Conservation (phyloP, 2,329 filamentous ascomycete genomes). For the Penicillium sp. region DNA sequence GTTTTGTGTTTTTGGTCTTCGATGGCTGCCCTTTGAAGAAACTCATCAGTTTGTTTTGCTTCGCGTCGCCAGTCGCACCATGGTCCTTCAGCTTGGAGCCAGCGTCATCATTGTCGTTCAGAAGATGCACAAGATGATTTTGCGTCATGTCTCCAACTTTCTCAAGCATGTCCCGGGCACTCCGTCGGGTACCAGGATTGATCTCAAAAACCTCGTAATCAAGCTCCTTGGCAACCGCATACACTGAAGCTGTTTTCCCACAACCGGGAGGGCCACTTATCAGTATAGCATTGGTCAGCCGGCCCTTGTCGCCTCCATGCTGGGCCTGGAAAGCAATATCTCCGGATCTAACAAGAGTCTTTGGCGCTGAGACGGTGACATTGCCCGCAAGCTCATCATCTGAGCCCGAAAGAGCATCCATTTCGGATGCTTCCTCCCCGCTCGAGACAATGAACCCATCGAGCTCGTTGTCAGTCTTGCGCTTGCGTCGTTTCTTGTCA, state of each 20-base stretch:
- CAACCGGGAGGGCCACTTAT: constrained; percentile 87
- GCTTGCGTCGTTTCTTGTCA: constrained; percentile 51
- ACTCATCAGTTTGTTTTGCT: constrained; percentile 75
- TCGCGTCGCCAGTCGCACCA: constrained; percentile 64
- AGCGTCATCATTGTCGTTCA: constrained; percentile 32
- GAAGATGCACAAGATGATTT: constrained; percentile 80
- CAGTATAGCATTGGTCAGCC: constrained; percentile 72
- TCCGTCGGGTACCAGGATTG: constrained; percentile 78
- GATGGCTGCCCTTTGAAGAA: constrained; percentile 70
- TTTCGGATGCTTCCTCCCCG: constrained; percentile 70
- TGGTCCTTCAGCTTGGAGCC: constrained; percentile 21
- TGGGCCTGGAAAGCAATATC: constrained; percentile 40
- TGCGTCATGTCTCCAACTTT: constrained; percentile 95
- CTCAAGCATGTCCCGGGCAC: constrained; percentile 86
- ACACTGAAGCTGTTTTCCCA: constrained; percentile 90
- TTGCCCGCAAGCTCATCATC: constrained; percentile 53
- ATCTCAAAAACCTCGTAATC: constrained; percentile 96
- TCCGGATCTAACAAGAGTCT: constrained; percentile 47
- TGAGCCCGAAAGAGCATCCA: constrained; percentile 68
- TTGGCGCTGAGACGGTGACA: constrained; percentile 39
- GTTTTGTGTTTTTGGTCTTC: constrained; percentile 21
- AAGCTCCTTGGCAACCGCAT: constrained; percentile 88
- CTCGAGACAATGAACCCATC: constrained; percentile 80
- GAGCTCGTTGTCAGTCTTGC: constrained; percentile 69
- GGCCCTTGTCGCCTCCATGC: constrained; percentile 50